Evolutionary conservation across 2,329 filamentous ascomycete species (phyloP), one percentile per base, ranked within the genome.

Genomic region (Microcyclospora pomicola): DNA sequence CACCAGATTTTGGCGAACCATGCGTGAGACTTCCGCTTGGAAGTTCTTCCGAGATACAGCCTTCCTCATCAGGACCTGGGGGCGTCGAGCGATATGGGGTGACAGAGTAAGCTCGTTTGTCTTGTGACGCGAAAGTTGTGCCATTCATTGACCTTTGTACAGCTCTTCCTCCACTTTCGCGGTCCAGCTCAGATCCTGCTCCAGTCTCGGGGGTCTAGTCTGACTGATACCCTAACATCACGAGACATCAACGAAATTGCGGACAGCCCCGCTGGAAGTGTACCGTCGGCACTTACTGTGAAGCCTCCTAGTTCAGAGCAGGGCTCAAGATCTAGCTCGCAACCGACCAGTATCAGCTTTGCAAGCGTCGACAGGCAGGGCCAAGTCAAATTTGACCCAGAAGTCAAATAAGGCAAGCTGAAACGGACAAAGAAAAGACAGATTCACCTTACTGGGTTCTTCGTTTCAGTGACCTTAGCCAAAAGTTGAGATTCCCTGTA

Each of bases 171-270:
- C 27, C 82, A 83, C 54, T 95, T 98, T 57, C 73, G 79, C 40
- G 91, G 91, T 0, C 91, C 91, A 2, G 75, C 74, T 5, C 95
- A 82, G 2, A 73, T 98, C 35, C 69, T 96, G 32, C 67, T 98
- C 52, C 92, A 93, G 46, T 92, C 85, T 37, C 76, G 88, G n/a
- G 86, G 79, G 11, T 75, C 83, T 15, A 72, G 81, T 12, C 65
- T 93, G 32, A 77, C 75, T 37, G 88, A 98, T 47, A 73, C 82
- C 2, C 66, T 98, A 47, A 83, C 79, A 4, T 68, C 71, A 19
- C 73, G 78, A 35, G 80, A 98, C 48, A 74, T 96, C 39, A 87
- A 93, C 49, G 91, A 96, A 62, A 82, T 95, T 43, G 88, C 88
- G 1, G 80, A 87, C 54, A 69, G 77, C 5, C 81, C 86, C 27